A percentile compares a stretch with the other conserved stretches of the same genome.
phyloP scores from a whole-genome alignment of 768 basidiomycete genomes.

The Mycena epipterygia region DNA sequence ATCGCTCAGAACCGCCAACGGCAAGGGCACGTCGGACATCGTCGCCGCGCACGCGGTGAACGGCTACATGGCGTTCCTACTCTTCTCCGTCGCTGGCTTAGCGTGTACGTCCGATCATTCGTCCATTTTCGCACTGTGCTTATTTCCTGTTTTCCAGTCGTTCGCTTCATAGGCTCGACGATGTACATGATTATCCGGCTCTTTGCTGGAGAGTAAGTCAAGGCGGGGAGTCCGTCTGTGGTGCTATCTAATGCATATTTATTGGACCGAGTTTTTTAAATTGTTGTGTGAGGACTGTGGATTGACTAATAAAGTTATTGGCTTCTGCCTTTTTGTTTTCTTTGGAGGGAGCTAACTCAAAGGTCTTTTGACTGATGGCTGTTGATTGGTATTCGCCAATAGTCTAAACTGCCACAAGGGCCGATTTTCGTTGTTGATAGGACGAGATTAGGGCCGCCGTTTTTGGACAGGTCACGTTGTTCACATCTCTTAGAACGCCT shows the following conservation, averaged over 20 bases:
- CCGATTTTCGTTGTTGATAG: too few species aligned
- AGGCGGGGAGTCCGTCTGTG: not conserved
- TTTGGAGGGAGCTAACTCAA: too few species aligned
- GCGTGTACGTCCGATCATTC: slow-evolving; percentile 72
- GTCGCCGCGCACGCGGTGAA: slow-evolving; percentile 71
- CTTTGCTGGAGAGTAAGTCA: slow-evolving; percentile 89
- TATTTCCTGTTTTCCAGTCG: slow-evolving; percentile 60
- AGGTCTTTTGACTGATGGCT: too few species aligned
- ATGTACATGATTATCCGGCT: slow-evolving; percentile 87
- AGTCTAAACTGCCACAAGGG: too few species aligned
- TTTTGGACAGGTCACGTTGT: too few species aligned
- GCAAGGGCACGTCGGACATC: slow-evolving; percentile 56
- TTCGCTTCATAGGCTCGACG: slow-evolving; percentile 88
- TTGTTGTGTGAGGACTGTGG: too few species aligned
- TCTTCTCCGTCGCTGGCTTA: slow-evolving; percentile 90
- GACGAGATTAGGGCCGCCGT: too few species aligned
- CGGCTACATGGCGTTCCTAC: slow-evolving; percentile 90
- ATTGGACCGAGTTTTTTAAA: not conserved
- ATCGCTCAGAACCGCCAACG: slow-evolving; percentile 58
- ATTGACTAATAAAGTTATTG: too few species aligned
- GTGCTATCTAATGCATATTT: not conserved
- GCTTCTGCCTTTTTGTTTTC: too few species aligned
- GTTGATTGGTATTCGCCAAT: too few species aligned
- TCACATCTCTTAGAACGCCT: too few species aligned
- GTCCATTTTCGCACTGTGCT: not conserved